These are phyloP conservation scores for Papiliotrema nemorosa DNA, from an alignment of 1,284 basidiomycete genomes.

Conservation along the genomic window DNA sequence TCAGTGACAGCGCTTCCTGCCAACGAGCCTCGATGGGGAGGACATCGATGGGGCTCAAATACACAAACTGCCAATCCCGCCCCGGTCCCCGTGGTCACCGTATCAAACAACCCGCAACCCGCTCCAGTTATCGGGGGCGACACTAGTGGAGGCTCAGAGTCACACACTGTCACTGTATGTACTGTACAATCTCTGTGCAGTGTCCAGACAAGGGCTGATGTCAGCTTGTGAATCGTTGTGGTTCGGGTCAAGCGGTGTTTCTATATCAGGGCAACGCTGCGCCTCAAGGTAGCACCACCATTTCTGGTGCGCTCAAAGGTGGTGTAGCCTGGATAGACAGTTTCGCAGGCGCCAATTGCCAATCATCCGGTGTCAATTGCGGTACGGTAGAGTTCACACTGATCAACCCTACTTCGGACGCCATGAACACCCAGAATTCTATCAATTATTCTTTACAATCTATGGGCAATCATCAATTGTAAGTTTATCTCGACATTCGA, in stretches of 20 bases:
- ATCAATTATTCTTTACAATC: conserved; percentile 20
- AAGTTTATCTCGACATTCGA: neutral
- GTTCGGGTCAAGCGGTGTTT: conserved; percentile 17
- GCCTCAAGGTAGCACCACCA: conserved; percentile 7
- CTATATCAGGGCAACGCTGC: neutral
- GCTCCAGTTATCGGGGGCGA: no score
- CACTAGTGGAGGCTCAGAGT: no score
- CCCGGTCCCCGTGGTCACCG: no score
- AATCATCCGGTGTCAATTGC: conserved; percentile 19
- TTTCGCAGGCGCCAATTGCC: conserved; percentile 11
- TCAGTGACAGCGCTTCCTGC: no score
- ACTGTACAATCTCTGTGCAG: neutral
- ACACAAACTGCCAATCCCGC: no score
- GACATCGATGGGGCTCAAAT: no score
- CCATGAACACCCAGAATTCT: conserved; percentile 7
- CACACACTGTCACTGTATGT: neutral
- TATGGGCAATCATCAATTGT: conserved; percentile 16
- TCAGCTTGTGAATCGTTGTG: conserved; percentile 23
- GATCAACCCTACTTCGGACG: conserved; percentile 12
- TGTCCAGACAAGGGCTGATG: neutral
- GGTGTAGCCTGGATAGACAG: conserved; percentile 21
- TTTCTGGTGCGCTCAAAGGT: conserved; percentile 16
- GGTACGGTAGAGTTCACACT: conserved; percentile 27
- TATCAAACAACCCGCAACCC: no score
- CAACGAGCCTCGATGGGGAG: no score